Conservation (phyloP, 768 basidiomycete genomes). For the Russula sp. region DNA sequence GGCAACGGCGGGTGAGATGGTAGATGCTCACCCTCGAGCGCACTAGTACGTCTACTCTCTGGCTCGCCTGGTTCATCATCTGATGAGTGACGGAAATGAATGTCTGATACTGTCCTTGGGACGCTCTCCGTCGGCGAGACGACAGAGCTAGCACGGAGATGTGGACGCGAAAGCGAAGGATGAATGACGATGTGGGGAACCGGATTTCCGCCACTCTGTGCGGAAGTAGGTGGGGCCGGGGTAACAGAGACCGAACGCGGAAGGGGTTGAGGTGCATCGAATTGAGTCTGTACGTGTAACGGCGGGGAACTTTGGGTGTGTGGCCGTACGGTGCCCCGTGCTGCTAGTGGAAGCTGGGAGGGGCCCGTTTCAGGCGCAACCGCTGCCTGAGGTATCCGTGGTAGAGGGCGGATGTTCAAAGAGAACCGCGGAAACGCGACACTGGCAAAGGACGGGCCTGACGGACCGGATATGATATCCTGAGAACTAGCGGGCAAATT, state of each 20-base stretch:
- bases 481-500: neutral
- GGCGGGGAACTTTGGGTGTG: constrained; percentile 7
- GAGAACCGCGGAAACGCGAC: constrained; percentile 17
- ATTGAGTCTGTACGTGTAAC: constrained; percentile 16
- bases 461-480: neutral
- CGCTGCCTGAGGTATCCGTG: constrained; percentile 11
- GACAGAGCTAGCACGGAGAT: constrained; percentile 9
- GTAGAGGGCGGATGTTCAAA: constrained; percentile 13
- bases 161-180: constrained; percentile 25
- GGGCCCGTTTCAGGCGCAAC: neutral
- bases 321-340: neutral
- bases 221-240: constrained; percentile 5
- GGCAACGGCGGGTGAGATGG: constrained; percentile 29
- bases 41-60: constrained; percentile 27
- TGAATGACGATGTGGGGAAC: constrained; percentile 18
- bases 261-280: constrained; percentile 1
- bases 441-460: neutral
- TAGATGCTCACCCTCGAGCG: constrained; percentile 21
- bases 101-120: constrained; percentile 33
- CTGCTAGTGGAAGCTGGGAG: neutral
- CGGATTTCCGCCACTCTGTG: neutral
- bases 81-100: constrained; percentile 34
- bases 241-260: constrained; percentile 16
- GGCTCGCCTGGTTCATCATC: constrained; percentile 25
- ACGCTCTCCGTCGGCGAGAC: constrained; percentile 34